Percentiles rank a stretch among this genome's conserved stretches.
Conservation (phyloP, 345 rosid species). For the Hypericum perforatum region DNA sequence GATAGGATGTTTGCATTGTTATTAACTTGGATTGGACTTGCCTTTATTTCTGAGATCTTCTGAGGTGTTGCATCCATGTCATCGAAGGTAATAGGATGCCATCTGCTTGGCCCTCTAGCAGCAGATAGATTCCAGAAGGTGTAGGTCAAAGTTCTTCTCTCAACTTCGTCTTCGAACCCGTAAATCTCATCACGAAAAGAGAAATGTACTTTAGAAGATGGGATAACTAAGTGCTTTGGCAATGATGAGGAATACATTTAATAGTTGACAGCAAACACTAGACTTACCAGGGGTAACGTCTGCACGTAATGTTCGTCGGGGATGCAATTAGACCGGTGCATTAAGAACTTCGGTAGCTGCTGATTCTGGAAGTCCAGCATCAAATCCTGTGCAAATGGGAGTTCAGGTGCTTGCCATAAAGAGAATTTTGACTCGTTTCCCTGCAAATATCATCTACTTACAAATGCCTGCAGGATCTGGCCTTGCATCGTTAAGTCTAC, state of each 20-base stretch:
- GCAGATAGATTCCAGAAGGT: constrained; percentile 9
- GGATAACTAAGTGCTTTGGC: neutral
- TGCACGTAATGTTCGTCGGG: constrained; percentile 25
- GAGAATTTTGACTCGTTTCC: too few relatives aligned
- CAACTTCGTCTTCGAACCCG: constrained; percentile 14
- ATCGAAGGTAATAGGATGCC: constrained; percentile 20
- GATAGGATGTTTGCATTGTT: neutral
- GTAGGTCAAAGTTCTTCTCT: constrained; percentile 16
- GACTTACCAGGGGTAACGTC: constrained; percentile 18
- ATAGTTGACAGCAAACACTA: too few relatives aligned
- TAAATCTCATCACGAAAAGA: constrained; percentile 3
- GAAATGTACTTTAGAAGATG: neutral
- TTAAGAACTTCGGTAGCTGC: too few relatives aligned
- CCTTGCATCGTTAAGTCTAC: too few relatives aligned
- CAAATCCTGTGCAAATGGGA: neutral
- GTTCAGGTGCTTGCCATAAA: neutral
- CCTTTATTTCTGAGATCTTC: constrained; percentile 15
- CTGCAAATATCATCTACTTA: too few relatives aligned
- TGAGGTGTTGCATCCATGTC: constrained; percentile 7
- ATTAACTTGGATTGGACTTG: neutral
- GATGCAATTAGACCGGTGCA: constrained; percentile 8
- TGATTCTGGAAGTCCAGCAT: constrained; percentile 1
- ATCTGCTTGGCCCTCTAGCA: neutral
- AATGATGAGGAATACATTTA: neutral
- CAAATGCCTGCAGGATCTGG: too few relatives aligned